Percentiles rank a stretch among this genome's conserved stretches.
Conservation (phyloP, 768 basidiomycete species). For the Lactarius trivialis region DNA sequence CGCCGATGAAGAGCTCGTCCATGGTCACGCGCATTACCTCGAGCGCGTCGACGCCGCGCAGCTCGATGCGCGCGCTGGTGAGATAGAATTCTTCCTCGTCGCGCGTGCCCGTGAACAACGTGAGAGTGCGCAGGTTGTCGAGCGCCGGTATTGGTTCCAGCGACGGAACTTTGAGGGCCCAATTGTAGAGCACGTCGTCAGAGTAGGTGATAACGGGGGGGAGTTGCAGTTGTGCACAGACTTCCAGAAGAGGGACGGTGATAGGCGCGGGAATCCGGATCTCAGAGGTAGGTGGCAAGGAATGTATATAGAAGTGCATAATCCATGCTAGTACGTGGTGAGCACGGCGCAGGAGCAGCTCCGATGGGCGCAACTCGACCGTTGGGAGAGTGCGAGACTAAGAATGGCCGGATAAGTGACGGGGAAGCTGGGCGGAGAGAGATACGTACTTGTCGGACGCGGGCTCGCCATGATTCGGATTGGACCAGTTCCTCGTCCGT, state of each 20-base stretch:
- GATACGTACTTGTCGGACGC: slow-evolving; percentile 35
- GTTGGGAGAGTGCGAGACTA: slow-evolving; percentile 40
- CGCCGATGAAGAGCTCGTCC: slow-evolving; percentile 81
- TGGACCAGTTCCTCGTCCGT: slow-evolving; percentile 29
- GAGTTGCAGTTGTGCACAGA: slow-evolving; percentile 64
- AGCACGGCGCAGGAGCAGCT: slow-evolving; percentile 45
- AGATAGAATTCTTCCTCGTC: slow-evolving; percentile 90
- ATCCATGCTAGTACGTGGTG: slow-evolving; percentile 51
- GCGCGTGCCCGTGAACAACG: slow-evolving; percentile 67
- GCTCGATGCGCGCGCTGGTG: slow-evolving; percentile 78
- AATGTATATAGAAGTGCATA: slow-evolving; percentile 52
- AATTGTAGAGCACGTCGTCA: slow-evolving; percentile 89
- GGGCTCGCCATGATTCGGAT: slow-evolving; percentile 39
- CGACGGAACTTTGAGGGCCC: slow-evolving; percentile 33
- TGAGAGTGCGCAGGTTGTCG: slow-evolving; percentile 56
- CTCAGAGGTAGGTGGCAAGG: slow-evolving; percentile 29
- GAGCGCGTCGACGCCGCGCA: slow-evolving; percentile 79
- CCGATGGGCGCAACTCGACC: slow-evolving; percentile 32
- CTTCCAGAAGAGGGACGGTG: slow-evolving; percentile 66
- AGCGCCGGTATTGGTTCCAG: slow-evolving; percentile 35
- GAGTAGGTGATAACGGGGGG: slow-evolving; percentile 89
- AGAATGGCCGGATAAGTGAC: neutral
- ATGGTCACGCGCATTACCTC: slow-evolving; percentile 76
- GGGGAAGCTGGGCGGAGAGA: no score
- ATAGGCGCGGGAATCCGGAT: slow-evolving; percentile 64